Base-by-base conservation (phyloP, 2,329 filamentous ascomycete species). In the Colletotrichum sp. region DNA sequence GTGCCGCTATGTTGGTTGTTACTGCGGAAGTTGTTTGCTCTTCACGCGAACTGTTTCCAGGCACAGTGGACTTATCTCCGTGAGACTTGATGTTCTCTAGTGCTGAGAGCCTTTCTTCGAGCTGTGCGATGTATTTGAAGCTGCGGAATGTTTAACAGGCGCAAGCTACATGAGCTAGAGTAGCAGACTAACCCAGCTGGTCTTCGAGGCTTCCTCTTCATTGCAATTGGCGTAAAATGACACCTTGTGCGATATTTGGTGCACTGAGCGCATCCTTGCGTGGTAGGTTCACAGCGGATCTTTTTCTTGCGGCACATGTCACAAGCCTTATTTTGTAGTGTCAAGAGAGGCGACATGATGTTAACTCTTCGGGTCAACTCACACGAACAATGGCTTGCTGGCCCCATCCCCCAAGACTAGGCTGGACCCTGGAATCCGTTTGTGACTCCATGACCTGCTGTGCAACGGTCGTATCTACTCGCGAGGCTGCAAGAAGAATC, bases 231-330 rank as follows among this genome's bases (percentile, higher is more conserved):
- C 1, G 81, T 83, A 57, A 82, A 83, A 77, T 81, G 81, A 68
- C 81, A 83, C 18, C 18, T 28, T 36, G 78, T 79, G 16, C 75
- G 75, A 65, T 71, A 77, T 68, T 80, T 81, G 34, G 77, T 79
- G 71, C 81, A 82, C 59, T 82, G 81, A 28, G 71, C 59, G 73
- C 82, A 83, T n/a, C 75, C 74, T 26, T 79, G 71, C 15, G 44
- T 59, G 9, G 77, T 80, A 12, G 79, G 76, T 57, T 81, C 77
- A 68, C 82, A 82, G 13, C 80, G 79, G 34, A 81, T 82, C 77
- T 83, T 83, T 68, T 83, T 82, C 75, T 80, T 81, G 7, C 81
- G 77, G 65, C 81, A 83, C 75, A 77, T 76, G 68, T 83, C 81
- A n/a, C 39, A 44, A 44, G 39, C 39, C 39, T 44, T 44, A n/a